phyloP scores from a whole-genome alignment of 2,329 filamentous ascomycete genomes.

The Acrodontium crateriforme region DNA sequence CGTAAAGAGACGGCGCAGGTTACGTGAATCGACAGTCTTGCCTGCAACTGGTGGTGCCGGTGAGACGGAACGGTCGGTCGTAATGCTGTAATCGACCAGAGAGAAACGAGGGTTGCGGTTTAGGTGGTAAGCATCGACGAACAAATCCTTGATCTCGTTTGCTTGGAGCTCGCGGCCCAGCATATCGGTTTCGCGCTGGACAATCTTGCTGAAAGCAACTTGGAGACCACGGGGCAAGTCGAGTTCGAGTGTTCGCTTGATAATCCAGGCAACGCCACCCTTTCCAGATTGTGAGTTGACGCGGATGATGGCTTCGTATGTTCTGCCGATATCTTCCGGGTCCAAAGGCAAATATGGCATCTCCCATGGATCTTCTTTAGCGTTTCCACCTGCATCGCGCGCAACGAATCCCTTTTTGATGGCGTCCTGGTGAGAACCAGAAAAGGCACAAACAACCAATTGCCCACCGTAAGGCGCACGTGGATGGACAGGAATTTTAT shows the following conservation, averaged over 20 bases:
- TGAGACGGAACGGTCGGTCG: slow-evolving; percentile 63
- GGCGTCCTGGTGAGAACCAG: slow-evolving; percentile 84
- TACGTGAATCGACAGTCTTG: slow-evolving; percentile 55
- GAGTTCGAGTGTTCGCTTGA: slow-evolving; percentile 74
- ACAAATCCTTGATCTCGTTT: slow-evolving; percentile 73
- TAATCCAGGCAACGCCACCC: slow-evolving; percentile 87
- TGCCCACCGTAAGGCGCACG: slow-evolving; percentile 83
- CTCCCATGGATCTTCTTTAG: slow-evolving; percentile 58
- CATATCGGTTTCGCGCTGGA: slow-evolving; percentile 67
- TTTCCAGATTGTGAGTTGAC: slow-evolving; percentile 97
- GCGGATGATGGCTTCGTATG: slow-evolving; percentile 94
- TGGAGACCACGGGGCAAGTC: slow-evolving; percentile 88
- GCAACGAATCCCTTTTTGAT: slow-evolving; percentile 79
- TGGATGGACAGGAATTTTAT: slow-evolving; percentile 86
- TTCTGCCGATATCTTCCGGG: slow-evolving; percentile 82
- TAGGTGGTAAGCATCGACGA: slow-evolving; percentile 77
- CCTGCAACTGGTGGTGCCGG: slow-evolving; percentile 54
- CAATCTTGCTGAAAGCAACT: slow-evolving; percentile 76
- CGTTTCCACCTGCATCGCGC: slow-evolving; percentile 47
- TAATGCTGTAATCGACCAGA: slow-evolving; percentile 84
- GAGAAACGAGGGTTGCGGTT: slow-evolving; percentile 71
- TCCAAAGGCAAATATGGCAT: slow-evolving; percentile 89
- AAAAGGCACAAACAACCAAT: slow-evolving; percentile 85
- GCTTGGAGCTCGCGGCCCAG: slow-evolving; percentile 74
- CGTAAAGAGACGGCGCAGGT: slow-evolving; percentile 68